A percentile compares a stretch with the other conserved stretches of the same genome.
phyloP scores from a whole-genome alignment of 495 filamentous ascomycete species.

The Neurospora africana region DNA sequence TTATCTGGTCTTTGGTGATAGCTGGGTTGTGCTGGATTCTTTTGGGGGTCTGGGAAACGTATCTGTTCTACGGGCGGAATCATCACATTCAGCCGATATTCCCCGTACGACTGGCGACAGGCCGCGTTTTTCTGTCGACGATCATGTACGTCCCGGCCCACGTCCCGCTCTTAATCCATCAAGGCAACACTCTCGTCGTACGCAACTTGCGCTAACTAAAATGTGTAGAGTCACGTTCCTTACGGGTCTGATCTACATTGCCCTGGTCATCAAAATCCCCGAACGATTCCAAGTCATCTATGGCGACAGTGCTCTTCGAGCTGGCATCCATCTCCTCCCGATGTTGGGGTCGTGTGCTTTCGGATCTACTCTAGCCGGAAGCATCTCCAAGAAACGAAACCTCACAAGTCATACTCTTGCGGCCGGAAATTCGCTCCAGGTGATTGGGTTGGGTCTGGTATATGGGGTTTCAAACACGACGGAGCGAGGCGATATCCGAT shows the following conservation, averaged over 20 bases:
- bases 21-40: constrained; percentile 37
- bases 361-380: constrained; percentile 40
- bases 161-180: constrained; percentile 9
- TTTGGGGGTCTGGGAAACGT: constrained; percentile 37
- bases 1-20: constrained; percentile 31
- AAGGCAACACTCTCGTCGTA: background rate
- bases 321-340: constrained; percentile 50
- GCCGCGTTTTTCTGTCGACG: constrained; percentile 27
- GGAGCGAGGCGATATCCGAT: constrained; percentile 16
- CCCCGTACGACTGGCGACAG: constrained; percentile 26
- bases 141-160: constrained; percentile 27
- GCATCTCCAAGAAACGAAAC: constrained; percentile 33
- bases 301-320: constrained; percentile 32
- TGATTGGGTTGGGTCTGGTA: constrained; percentile 41
- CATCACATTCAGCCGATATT: constrained; percentile 30
- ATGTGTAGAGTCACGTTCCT: constrained; percentile 34
- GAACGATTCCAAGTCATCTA: constrained; percentile 51
- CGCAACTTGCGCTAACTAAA: constrained; percentile 7
- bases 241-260: constrained; percentile 46
- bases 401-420: constrained; percentile 42
- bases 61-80: constrained; percentile 19
- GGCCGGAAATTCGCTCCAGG: constrained; percentile 37
- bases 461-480: constrained; percentile 25
- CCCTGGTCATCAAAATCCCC: constrained; percentile 47
- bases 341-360: constrained; percentile 42